Conservation (phyloP, 2,329 filamentous ascomycete genomes). For the Aureobasidium namibiae region DNA sequence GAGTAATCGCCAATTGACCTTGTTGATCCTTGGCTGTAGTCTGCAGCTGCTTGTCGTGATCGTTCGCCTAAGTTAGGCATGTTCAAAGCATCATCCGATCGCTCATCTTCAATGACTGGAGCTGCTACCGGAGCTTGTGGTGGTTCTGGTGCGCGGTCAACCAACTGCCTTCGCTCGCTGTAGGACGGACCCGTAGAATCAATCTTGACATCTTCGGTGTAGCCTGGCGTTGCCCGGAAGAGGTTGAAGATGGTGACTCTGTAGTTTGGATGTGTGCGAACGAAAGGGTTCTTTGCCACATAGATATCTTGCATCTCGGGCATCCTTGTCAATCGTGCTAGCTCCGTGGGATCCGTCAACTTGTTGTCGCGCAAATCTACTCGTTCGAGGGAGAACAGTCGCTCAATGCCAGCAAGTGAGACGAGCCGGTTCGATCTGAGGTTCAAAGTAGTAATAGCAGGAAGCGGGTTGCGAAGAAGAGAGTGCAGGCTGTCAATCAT, state of each 20-base stretch:
- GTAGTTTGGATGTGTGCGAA: constrained; percentile 76
- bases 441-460: constrained; percentile 88
- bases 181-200: constrained; percentile 79
- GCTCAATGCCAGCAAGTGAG: constrained; percentile 84
- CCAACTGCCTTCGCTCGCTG: constrained; percentile 72
- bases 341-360: constrained; percentile 80
- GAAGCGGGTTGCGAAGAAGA: constrained; percentile 73
- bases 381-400: constrained; percentile 77
- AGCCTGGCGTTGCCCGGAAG: constrained; percentile 83
- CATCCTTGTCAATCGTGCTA: constrained; percentile 81
- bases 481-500: constrained; percentile 96
- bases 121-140: constrained; percentile 66
- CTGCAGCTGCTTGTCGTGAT: background rate
- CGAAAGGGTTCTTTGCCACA: constrained; percentile 86
- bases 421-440: constrained; percentile 79
- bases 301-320: constrained; percentile 90
- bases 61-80: background rate
- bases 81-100: constrained; percentile 4
- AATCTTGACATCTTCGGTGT: constrained; percentile 82
- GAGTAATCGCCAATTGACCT: background rate
- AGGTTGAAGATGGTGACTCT: constrained; percentile 91
- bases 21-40: background rate
- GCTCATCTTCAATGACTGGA: constrained; percentile 36
- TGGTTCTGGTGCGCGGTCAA: constrained; percentile 69
- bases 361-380: constrained; percentile 87